Conservation (phyloP, 495 filamentous ascomycete genomes). For the Paragyromitra xinjiangensis region DNA sequence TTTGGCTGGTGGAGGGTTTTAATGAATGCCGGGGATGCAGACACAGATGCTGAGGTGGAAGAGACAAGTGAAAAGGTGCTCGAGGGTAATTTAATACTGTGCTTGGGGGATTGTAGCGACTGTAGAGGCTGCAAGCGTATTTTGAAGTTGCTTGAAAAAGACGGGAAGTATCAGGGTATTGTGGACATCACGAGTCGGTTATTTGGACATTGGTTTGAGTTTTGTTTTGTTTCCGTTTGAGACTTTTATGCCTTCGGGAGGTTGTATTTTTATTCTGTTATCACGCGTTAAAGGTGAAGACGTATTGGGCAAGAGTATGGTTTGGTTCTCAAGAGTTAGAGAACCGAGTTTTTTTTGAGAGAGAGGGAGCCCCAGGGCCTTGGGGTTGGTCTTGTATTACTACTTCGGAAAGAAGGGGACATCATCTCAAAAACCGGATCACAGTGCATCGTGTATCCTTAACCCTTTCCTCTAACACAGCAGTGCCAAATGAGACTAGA, state of each 20-base stretch:
- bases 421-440: conserved; percentile 7
- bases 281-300: conserved; percentile 18
- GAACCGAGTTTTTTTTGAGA: conserved; percentile 3
- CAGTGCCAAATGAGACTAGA: not conserved
- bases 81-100: conserved; percentile 39
- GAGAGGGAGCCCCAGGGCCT: conserved; percentile 5
- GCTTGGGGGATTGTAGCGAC: conserved; percentile 1
- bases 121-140: conserved; percentile 1
- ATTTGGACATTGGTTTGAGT: conserved; percentile 25
- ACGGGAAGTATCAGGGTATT: not conserved
- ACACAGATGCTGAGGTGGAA: not conserved
- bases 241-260: conserved; percentile 13
- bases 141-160: not conserved
- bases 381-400: conserved; percentile 42
- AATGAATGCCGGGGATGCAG: not conserved
- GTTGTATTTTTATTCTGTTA: conserved; percentile 41
- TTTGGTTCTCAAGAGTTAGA: not conserved
- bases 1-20: conserved; percentile 50
- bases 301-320: not conserved
- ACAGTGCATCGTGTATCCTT: conserved; percentile 3
- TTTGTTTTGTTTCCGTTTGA: conserved; percentile 15
- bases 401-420: conserved; percentile 35
- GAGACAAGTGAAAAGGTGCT: not conserved
- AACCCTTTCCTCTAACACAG: not conserved
- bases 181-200: conserved; percentile 4